Conservation (phyloP, 805 yeast species). For the Kluyveromyces nonfermentans region DNA sequence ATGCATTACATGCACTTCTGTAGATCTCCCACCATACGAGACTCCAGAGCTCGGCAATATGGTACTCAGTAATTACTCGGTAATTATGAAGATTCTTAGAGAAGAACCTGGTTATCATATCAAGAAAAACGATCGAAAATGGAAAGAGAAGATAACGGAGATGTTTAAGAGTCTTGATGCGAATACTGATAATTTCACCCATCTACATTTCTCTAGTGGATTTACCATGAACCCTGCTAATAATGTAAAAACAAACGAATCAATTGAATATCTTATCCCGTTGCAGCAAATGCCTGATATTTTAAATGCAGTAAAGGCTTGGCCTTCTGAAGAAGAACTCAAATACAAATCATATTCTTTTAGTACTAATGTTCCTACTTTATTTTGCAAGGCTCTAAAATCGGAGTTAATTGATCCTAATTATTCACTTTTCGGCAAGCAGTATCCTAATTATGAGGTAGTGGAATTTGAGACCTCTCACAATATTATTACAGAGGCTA, state of each 20-base stretch:
- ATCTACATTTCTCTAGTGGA: conserved; percentile 24
- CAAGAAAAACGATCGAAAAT: conserved; percentile 13
- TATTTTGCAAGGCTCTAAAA: conserved; percentile 36
- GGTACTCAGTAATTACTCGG: conserved; percentile 13
- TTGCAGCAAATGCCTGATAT: conserved; percentile 20
- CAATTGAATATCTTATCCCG: conserved; percentile 13
- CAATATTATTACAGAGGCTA: conserved; percentile 20
- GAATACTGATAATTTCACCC: conserved; percentile 12
- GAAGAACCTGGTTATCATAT: conserved; percentile 9
- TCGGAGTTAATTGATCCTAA: conserved; percentile 35
- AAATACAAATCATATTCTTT: conserved; percentile 3
- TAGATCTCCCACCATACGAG: conserved; percentile 29
- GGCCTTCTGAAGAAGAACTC: conserved; percentile 14
- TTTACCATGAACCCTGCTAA: conserved; percentile 9
- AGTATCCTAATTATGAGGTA: conserved; percentile 20
- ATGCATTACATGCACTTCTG: conserved; percentile 35
- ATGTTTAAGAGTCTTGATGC: conserved; percentile 13
- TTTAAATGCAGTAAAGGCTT: conserved; percentile 14
- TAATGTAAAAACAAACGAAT: not conserved
- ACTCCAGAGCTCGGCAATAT: conserved; percentile 16
- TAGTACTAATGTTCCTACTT: conserved; percentile 25
- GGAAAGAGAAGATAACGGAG: conserved; percentile 16
- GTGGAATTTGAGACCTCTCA: conserved; percentile 26
- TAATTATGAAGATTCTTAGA: conserved; percentile 14
- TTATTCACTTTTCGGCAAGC: conserved; percentile 13